Base-by-base conservation (phyloP, 805 yeast genomes). In the Millerozyma acaciae region DNA sequence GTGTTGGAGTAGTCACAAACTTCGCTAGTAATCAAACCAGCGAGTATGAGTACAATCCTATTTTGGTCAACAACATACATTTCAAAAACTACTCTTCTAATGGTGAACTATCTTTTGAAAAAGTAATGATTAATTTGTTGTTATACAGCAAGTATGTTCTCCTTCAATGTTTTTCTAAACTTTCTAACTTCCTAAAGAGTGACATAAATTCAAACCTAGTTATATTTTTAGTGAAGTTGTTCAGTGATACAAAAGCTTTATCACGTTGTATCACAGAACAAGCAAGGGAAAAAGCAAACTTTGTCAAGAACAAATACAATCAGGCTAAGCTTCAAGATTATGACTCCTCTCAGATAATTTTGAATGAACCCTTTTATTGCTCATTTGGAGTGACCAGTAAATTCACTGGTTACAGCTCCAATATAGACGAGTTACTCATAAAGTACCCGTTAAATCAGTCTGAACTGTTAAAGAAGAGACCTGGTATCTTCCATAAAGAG, bases 321-420 rank as follows among this genome's bases (percentile, higher is more conserved):
- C 15, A 17, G 17, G 30, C 24, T 10, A 43, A 39, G 24, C 35
- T 55, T 6, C 39, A 35, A 5, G 70, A 63, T 38, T 45, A 35
- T 16, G 55, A 58, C 26, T 28, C 35, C 3, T 43, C 40, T 17
- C 28, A 39, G 2, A 35, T 60, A 5, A 30, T 74, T 21, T 58
- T 79, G 10, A 66, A 62, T 23, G 76, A 76, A 18, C 73, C 68
- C 28, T 69, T 64, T 39, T 73, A 69, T 13, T 66, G 65, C 45
- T 64, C 68, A 3, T 73, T 61, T 51, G 84, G 84, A 3, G 52
- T 77, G 2, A 68, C 81, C 0, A 73, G 80, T 45, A 75, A 74
- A 40, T 59, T 68, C 16, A 40, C 47, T 5, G 49, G 40, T 9
- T 28, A 35, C 10, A 47, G 55, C 21, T 32, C 43, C 4, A 42